A percentile compares a stretch with the other conserved stretches of the same genome.
Conservation (phyloP, 805 yeast genomes). For the Ogataea salicorniae region DNA sequence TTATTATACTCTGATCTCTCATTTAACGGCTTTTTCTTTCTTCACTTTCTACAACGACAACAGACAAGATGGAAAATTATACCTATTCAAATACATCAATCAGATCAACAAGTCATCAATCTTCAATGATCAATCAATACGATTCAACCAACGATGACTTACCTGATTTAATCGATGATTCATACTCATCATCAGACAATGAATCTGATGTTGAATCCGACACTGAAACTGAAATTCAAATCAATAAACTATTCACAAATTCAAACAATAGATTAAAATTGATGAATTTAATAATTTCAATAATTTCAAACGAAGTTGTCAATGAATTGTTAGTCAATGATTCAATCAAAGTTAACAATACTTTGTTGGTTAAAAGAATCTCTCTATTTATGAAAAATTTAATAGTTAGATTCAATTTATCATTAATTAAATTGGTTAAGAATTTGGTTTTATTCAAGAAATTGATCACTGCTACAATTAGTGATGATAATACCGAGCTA, state of each 20-base stretch:
- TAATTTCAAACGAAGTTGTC: slow-evolving; percentile 1
- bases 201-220: slow-evolving; percentile 1
- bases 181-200: neutral
- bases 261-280: neutral
- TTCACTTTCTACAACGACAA: neutral
- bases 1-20: neutral
- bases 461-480: neutral
- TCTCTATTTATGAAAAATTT: slow-evolving; percentile 2
- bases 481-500: neutral
- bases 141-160: neutral
- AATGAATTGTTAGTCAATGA: no score
- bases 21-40: neutral
- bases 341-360: neutral
- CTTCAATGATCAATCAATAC: neutral
- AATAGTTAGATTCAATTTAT: slow-evolving; percentile 1
- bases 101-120: neutral
- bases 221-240: neutral
- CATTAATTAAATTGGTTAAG: slow-evolving; percentile 3
- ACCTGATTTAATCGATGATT: slow-evolving; percentile 10
- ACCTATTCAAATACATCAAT: neutral
- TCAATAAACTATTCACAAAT: neutral
- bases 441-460: slow-evolving; percentile 10
- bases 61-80: slow-evolving; percentile 1
- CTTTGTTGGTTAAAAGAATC: neutral
- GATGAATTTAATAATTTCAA: neutral